These are phyloP conservation scores for Dactylellina haptotyla DNA, from an alignment of 2,329 filamentous ascomycete species.

Conservation along the genomic window DNA sequence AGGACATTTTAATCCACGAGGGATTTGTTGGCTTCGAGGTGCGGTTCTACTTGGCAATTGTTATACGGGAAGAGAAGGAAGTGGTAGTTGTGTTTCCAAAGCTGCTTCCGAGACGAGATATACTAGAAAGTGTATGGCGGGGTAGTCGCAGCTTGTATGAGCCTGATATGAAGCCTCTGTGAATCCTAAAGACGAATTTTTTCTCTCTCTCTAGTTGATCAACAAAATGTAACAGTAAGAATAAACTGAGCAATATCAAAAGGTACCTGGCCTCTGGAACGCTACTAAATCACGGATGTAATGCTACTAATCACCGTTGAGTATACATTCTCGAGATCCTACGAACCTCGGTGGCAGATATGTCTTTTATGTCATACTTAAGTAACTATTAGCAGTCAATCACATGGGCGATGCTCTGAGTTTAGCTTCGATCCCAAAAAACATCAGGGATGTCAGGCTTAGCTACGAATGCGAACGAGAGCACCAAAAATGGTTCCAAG, in stretches of 20 bases:
- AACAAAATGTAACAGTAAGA: slow-evolving; percentile 15
- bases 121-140: slow-evolving; percentile 90
- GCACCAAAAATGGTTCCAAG: not conserved
- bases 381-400: slow-evolving; percentile 11
- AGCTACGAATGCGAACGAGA: not conserved
- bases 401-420: slow-evolving; percentile 20
- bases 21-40: slow-evolving; percentile 94
- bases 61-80: slow-evolving; percentile 87
- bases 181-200: slow-evolving; percentile 4
- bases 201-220: not conserved
- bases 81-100: slow-evolving; percentile 94
- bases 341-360: not conserved
- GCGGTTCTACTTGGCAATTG: slow-evolving; percentile 84
- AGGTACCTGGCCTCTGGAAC: slow-evolving; percentile 12
- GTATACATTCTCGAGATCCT: slow-evolving; percentile 1
- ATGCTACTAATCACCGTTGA: slow-evolving; percentile 28
- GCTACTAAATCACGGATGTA: slow-evolving; percentile 14
- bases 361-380: slow-evolving; percentile 48
- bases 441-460: not conserved
- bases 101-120: slow-evolving; percentile 75
- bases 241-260: no score
- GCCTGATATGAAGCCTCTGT: slow-evolving; percentile 58
- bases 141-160: slow-evolving; percentile 83
- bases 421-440: not conserved
- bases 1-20: slow-evolving; percentile 93